Evolutionary conservation across 148 eudicot species (phyloP), one percentile per base, ranked within the genome.

Genomic region (Vaccinium corymbosum): DNA sequence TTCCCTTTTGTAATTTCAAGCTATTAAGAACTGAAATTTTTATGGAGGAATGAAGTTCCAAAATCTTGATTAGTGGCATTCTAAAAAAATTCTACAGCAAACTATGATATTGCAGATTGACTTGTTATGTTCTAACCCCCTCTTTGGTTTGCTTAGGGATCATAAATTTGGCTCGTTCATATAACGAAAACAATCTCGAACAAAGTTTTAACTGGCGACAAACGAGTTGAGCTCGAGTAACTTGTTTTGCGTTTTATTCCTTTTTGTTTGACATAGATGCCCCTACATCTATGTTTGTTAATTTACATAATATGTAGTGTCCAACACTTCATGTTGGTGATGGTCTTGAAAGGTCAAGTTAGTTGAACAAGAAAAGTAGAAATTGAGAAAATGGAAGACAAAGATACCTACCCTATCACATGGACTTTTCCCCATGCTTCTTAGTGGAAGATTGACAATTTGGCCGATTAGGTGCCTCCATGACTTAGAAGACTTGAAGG

Each of bases 11-110:
- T 50, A 22, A 6, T 48, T 42, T n/a, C 27, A 42, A 38, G 15
- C 16, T 35, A 25, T 13, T 17, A 5, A 16, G 9, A 38, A 57
- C 19, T 52, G 46, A 4, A 61, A 38, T 20, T 22, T 22, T 42
- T 17, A n/a, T 61, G n/a, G 46, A 64, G 83, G 53, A 81, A 64
- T 22, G 62, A 48, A 15, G 75, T 64, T 81, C 20, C 74, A 48
- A 48, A 62, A 64, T n/a, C 14, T 62, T 22, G 35, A 35, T 7
- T 8, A 0, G 35, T 46, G 9, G 3, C 25, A 19, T 72, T 38
- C n/a, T 71, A 1, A 66, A 55, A 3, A 55, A 55, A 42, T 42
- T 10, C 16, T 27, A 4, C 17, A 12, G 73, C 72, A 66, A 25
- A 25, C 72, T 32, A 66, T 66, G 15, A 11, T 66, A 27, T 25